phyloP scores from a whole-genome alignment of 805 yeast genomes.

The Saccharomycopsis javanensis region DNA sequence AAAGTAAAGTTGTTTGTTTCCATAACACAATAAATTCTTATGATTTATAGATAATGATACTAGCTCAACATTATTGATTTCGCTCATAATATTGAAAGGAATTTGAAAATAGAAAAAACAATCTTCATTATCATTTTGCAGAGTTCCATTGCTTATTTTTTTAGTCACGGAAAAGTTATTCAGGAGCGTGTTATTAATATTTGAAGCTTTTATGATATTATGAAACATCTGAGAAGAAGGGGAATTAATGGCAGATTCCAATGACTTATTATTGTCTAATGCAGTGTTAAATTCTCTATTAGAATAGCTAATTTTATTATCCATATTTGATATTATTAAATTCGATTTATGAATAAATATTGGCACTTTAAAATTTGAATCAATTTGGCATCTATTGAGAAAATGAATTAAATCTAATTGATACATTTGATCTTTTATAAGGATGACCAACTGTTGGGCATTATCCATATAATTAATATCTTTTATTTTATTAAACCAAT shows the following conservation, averaged over 20 bases:
- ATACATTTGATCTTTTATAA: neutral
- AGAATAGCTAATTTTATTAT: neutral
- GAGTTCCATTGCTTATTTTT: neutral
- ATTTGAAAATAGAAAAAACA: neutral
- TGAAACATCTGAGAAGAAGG: neutral
- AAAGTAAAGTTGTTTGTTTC: neutral
- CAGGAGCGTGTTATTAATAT: neutral
- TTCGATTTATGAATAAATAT: constrained; percentile 20
- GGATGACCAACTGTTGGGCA: neutral
- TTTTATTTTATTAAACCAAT: constrained; percentile 17
- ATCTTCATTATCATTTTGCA: neutral
- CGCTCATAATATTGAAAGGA: neutral
- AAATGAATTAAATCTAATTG: neutral
- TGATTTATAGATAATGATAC: neutral
- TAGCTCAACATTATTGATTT: neutral
- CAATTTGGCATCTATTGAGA: constrained; percentile 18
- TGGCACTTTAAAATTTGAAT: constrained; percentile 23
- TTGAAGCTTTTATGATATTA: neutral
- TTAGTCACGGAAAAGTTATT: neutral
- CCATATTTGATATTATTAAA: neutral
- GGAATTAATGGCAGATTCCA: neutral
- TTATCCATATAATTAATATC: constrained; percentile 7
- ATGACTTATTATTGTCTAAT: neutral
- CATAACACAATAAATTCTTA: neutral
- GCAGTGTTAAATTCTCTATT: neutral